phyloP scores from a whole-genome alignment of 1,284 basidiomycete species.

The Puccinia polysora region DNA sequence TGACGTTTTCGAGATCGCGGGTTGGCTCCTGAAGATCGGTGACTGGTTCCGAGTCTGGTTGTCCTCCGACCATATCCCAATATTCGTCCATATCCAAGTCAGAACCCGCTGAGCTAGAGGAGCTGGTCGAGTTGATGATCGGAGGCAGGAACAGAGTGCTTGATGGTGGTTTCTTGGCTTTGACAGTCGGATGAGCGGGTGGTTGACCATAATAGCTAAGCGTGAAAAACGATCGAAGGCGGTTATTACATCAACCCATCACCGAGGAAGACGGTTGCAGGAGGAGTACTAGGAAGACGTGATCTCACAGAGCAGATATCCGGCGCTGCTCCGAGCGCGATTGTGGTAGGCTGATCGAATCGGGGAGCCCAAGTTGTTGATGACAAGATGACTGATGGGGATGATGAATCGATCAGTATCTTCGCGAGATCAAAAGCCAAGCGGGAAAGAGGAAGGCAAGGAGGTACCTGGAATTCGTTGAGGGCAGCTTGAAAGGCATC shows the following conservation, averaged over 20 bases:
- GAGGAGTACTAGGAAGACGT: neutral
- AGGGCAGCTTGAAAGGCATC: slow-evolving; percentile 37
- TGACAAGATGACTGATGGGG: neutral
- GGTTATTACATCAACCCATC: too few relatives aligned
- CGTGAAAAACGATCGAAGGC: neutral
- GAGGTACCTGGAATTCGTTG: slow-evolving; percentile 12
- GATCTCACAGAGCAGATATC: slow-evolving; percentile 6
- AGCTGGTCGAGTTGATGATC: neutral
- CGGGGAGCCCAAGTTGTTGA: neutral
- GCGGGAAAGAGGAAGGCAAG: neutral
- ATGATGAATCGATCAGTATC: neutral
- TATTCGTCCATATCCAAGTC: slow-evolving; percentile 39
- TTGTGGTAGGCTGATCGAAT: slow-evolving; percentile 14
- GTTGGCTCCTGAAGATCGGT: neutral
- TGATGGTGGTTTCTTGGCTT: slow-evolving; percentile 6
- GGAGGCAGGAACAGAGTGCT: neutral
- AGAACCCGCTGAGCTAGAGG: slow-evolving; percentile 17
- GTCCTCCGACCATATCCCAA: slow-evolving; percentile 11
- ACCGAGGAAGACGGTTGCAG: too few relatives aligned
- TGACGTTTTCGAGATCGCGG: too few relatives aligned
- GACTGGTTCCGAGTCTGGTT: too few relatives aligned
- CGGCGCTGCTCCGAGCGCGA: neutral
- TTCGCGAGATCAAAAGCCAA: neutral
- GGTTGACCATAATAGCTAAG: slow-evolving; percentile 34
- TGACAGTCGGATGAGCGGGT: slow-evolving; percentile 2